phyloP scores from a whole-genome alignment of 73 alveolate species.

The Paramecium primaurelia region DNA sequence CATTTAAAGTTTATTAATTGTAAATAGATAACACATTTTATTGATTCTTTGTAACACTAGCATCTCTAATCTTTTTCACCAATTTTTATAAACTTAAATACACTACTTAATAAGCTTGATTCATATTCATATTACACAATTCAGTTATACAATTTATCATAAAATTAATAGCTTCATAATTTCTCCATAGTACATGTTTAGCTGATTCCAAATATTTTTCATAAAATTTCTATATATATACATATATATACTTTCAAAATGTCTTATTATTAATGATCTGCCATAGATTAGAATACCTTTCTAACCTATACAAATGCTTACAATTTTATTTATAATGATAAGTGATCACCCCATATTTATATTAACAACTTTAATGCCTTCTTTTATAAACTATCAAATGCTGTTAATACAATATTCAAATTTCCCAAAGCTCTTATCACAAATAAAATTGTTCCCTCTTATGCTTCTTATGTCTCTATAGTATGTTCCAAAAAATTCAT shows the following conservation, averaged over 20 bases:
- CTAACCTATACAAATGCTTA: neutral
- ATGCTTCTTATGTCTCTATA: neutral
- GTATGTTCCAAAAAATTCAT: slow-evolving; percentile 1
- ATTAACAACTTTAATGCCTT: neutral
- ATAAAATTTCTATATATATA: neutral
- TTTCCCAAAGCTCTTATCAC: neutral
- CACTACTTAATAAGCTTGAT: slow-evolving; percentile 4
- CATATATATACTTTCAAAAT: neutral
- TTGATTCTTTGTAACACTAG: neutral
- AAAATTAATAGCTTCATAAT: slow-evolving; percentile 14
- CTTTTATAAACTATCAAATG: slow-evolving; percentile 18
- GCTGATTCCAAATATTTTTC: neutral
- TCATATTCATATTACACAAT: slow-evolving; percentile 39
- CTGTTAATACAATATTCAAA: neutral
- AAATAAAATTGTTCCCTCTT: neutral
- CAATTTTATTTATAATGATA: neutral
- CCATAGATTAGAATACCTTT: neutral
- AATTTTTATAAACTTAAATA: neutral
- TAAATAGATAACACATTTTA: neutral
- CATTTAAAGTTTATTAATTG: neutral
- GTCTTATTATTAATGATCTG: neutral
- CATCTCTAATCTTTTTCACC: slow-evolving; percentile 17
- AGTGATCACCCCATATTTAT: slow-evolving; percentile 12
- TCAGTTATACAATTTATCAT: slow-evolving; percentile 41
- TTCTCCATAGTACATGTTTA: slow-evolving; percentile 17